These are phyloP conservation scores for Basipetospora chlamydospora DNA, from an alignment of 2,329 filamentous ascomycete genomes.

Conservation along the genomic window DNA sequence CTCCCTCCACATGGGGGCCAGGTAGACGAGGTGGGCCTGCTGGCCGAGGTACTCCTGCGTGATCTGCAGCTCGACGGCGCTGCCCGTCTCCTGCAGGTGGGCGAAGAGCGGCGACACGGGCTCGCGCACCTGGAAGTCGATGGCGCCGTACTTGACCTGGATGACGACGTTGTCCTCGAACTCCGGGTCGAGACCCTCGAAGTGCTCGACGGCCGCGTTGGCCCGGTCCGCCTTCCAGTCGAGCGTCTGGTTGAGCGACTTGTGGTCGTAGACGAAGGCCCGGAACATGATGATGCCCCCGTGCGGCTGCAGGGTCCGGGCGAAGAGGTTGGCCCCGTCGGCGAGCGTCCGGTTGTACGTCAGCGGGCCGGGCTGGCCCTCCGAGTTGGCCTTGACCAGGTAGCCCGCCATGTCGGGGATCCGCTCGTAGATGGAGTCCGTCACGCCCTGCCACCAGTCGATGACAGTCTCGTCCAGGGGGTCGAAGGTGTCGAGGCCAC, in stretches of 20 bases:
- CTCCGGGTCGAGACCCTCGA: constrained; percentile 45
- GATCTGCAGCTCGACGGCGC: constrained; percentile 51
- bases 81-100: constrained; percentile 25
- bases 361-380: constrained; percentile 55
- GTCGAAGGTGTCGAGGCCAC: constrained; percentile 46
- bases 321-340: constrained; percentile 55
- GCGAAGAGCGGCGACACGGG: constrained; percentile 51
- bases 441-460: constrained; percentile 47
- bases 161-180: constrained; percentile 59
- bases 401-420: constrained; percentile 57
- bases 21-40: constrained; percentile 53
- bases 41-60: constrained; percentile 59
- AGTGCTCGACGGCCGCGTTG: constrained; percentile 55
- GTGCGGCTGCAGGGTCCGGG: constrained; percentile 38
- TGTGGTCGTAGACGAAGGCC: constrained; percentile 54
- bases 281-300: constrained; percentile 55
- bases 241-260: constrained; percentile 28
- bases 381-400: constrained; percentile 57
- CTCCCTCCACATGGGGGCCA: constrained; percentile 54
- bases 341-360: constrained; percentile 57
- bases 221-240: constrained; percentile 55
- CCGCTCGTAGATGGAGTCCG: constrained; percentile 40
- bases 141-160: constrained; percentile 61
- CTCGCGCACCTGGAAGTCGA: constrained; percentile 61
- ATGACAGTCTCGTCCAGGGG: constrained; percentile 46